These are phyloP conservation scores for Fomitopsis betulina DNA, from an alignment of 1,284 basidiomycete genomes.

Conservation along the genomic window DNA sequence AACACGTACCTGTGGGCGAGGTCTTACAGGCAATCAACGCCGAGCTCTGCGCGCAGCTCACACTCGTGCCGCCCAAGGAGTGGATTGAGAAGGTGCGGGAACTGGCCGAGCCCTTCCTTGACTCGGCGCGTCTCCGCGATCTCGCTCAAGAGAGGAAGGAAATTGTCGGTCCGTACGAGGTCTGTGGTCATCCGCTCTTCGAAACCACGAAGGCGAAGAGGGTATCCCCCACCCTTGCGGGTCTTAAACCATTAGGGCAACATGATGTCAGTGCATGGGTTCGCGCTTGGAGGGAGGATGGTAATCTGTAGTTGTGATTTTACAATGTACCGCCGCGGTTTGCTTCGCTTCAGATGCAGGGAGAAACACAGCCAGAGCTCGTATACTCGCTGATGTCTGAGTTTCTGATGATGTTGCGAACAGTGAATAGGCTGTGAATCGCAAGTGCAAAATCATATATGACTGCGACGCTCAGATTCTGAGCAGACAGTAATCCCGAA, in stretches of 20 bases:
- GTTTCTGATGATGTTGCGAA: too few species aligned
- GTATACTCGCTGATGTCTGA: too few species aligned
- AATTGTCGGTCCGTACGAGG: conserved; percentile 1
- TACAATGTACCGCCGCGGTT: too few species aligned
- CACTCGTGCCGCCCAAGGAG: background rate
- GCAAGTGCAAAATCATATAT: too few species aligned
- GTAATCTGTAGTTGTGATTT: too few species aligned
- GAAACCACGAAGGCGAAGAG: conserved; percentile 6
- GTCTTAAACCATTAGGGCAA: background rate
- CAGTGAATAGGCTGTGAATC: too few species aligned
- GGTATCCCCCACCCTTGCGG: conserved; percentile 3
- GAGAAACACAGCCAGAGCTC: too few species aligned
- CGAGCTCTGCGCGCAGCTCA: background rate
- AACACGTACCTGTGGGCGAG: conserved; percentile 14
- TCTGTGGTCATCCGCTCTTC: conserved; percentile 7
- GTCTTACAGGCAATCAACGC: conserved; percentile 7
- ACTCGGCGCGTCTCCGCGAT: background rate
- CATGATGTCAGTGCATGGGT: conserved; percentile 10
- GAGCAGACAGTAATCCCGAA: too few species aligned
- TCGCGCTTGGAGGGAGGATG: conserved; percentile 6
- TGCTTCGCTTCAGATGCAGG: too few species aligned
- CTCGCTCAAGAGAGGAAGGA: background rate
- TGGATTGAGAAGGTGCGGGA: background rate
- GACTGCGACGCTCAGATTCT: too few species aligned
- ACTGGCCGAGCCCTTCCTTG: background rate